Evolutionary conservation across 495 filamentous ascomycete species (phyloP), one percentile per base, ranked within the genome.

Genomic region (Glarea lozoyensis): DNA sequence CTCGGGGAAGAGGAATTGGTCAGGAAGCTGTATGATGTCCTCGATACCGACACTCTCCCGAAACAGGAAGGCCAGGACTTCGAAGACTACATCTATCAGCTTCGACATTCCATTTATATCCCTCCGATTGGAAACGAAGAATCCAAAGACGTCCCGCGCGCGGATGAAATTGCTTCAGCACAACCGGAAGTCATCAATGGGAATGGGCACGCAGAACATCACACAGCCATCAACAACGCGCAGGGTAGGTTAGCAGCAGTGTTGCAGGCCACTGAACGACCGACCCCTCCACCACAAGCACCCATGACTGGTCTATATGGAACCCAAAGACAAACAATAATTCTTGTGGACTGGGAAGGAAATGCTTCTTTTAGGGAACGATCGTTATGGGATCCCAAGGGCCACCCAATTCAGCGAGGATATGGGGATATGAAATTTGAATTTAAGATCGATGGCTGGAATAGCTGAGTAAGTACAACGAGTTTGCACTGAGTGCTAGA

Each of bases 241-340:
- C n/a, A n/a, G n/a, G n/a, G n/a, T n/a, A n/a, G n/a, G n/a, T 32
- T 17, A 40, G 52, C 30, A 31, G 46, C 40, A 33, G 55, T 33
- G 39, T 45, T 62, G 36, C 52, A 55, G 24, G 46, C 50, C 15
- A 58, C 48, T 37, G 56, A 60, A 19, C 39, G 55, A 22, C 58
- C 60, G 11, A 57, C 58, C 42, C 45, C 50, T 7, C 9, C 7
- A 4, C 16, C 11, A 21, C 10, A 51, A 56, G 4, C 49, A 46
- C 68, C 67, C 32, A 66, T 72, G 54, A 70, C 67, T 13, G 79
- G 80, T 10, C 60, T 76, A 11, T 97, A 98, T 63, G 92, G 92
- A n/a, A 98, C 92, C 1, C 86, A 94, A 59, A 79, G 86, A 50
- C 90, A 98, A 68, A 94, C 87, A 0, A 66, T 97, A 10, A 65